phyloP scores from a whole-genome alignment of 2,329 filamentous ascomycete species.

The Fusarium marasasianum region DNA sequence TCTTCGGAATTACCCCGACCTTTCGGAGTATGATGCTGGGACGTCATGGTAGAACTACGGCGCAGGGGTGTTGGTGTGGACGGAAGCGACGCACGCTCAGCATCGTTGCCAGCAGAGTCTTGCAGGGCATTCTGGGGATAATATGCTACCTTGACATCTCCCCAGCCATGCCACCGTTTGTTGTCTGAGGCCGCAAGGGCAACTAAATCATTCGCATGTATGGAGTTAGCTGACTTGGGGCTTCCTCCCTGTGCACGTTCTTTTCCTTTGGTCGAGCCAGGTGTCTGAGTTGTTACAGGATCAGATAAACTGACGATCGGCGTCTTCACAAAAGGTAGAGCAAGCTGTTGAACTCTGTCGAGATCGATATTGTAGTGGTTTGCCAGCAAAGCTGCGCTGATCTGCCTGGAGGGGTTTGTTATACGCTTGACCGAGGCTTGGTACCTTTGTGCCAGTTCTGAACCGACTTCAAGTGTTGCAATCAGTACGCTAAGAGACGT shows the following conservation, averaged over 20 bases:
- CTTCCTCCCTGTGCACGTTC: conserved; percentile 65
- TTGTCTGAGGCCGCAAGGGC: conserved; percentile 73
- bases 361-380: conserved; percentile 86
- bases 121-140: conserved; percentile 63
- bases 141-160: conserved; percentile 81
- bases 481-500: conserved; percentile 83
- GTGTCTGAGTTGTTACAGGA: conserved; percentile 62
- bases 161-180: conserved; percentile 78
- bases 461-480: conserved; percentile 79
- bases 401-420: conserved; percentile 69
- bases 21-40: conserved; percentile 55
- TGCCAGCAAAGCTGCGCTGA: conserved; percentile 77
- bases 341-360: conserved; percentile 85
- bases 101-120: conserved; percentile 38
- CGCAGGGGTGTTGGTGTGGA: conserved; percentile 80
- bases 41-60: conserved; percentile 68
- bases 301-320: conserved; percentile 63
- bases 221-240: conserved; percentile 62
- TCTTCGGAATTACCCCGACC: conserved; percentile 51
- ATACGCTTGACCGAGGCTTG: conserved; percentile 86
- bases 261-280: conserved; percentile 74
- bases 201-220: conserved; percentile 86
- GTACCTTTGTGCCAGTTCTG: conserved; percentile 91
- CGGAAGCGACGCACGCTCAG: conserved; percentile 59
- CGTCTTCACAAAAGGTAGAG: conserved; percentile 83